These are phyloP conservation scores for Torrubiella hemipterigena DNA, from an alignment of 2,329 filamentous ascomycete species.

Conservation along the genomic window DNA sequence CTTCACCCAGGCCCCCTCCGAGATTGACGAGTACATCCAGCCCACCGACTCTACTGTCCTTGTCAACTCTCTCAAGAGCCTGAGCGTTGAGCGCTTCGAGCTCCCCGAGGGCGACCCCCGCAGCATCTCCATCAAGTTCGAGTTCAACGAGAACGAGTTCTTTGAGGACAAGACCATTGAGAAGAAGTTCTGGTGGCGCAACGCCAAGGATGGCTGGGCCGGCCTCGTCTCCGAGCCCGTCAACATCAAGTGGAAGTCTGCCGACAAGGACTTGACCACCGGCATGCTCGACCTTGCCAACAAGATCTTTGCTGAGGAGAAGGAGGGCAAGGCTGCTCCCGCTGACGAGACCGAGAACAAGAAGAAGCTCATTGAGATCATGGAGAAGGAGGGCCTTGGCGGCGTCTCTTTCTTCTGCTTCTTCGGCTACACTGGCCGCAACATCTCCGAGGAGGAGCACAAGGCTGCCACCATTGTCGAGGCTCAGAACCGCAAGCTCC, in stretches of 20 bases:
- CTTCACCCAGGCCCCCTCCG: constrained; percentile 72
- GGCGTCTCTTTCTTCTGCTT: constrained; percentile 76
- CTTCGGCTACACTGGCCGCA: constrained; percentile 68
- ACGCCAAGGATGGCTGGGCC: constrained; percentile 53
- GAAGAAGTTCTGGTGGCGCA: constrained; percentile 87
- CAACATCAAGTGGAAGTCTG: constrained; percentile 69
- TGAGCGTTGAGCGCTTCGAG: constrained; percentile 74
- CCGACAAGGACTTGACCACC: constrained; percentile 69
- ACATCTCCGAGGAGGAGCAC: constrained; percentile 62
- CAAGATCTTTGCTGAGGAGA: constrained; percentile 54
- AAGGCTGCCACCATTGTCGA: constrained; percentile 48
- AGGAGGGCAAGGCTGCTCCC: constrained; percentile 24
- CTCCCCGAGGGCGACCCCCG: constrained; percentile 67
- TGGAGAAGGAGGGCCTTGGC: constrained; percentile 48
- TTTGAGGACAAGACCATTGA: constrained; percentile 69
- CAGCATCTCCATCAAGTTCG: constrained; percentile 64
- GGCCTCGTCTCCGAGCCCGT: constrained; percentile 84
- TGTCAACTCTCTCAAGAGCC: constrained; percentile 49
- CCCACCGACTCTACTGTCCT: constrained; percentile 67
- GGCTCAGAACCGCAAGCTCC: constrained; percentile 41
- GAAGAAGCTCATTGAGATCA: constrained; percentile 40
- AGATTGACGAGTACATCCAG: constrained; percentile 82
- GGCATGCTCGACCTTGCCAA: constrained; percentile 66
- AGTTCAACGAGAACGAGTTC: constrained; percentile 70
- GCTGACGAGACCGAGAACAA: constrained; percentile 32